Base-by-base conservation (phyloP, 2,329 filamentous ascomycete genomes). In the Talaromyces funiculosus region DNA sequence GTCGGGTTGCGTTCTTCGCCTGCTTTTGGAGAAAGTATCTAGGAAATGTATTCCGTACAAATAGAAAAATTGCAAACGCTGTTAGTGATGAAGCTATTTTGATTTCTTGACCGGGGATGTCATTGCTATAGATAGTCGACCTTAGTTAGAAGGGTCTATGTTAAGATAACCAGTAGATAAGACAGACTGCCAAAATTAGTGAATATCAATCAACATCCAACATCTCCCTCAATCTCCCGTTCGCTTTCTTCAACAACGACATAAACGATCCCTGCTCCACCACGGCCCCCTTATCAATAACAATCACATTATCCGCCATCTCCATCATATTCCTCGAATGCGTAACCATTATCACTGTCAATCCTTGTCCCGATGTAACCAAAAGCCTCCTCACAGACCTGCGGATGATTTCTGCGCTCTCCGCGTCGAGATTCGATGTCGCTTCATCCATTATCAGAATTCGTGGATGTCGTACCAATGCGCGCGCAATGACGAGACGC, bases 261-360 rank as follows among this genome's bases (percentile, higher is more conserved):
- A 81, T 75, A 72, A 87, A 96, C 0, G 72, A 68, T 0, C 92
- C 92, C 70, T 93, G 84, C 2, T 85, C 88, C 6, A 90, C 84
- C 1, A 83, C 78, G 2, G 83, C 81, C 0, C 86, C 83, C n/a
- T 89, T 83, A 29, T 95, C 80, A 62, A 87, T 66, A 63, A 97
- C 84, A 0, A 93, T 79, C 7, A 97, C 78, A 47, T 84, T 80
- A 70, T 91, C 86, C 0, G 88, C 89, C 61, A 90, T 83, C 61
- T 82, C 81, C 90, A 97, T 97, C 90, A 96, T 95, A 69, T 93
- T 88, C 63, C 79, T 80, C 60, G 82, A 84, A 74, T 97, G 93
- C 53, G 92, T 96, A 40, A 96, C 87, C 24, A 95, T 82, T 16
- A 97, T 80, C 0, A 96, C 84, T 0, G 89, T 89, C 72, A 90